These are phyloP conservation scores for Yamadazyma endophytica DNA, from an alignment of 805 yeast genomes.

Conservation along the genomic window DNA sequence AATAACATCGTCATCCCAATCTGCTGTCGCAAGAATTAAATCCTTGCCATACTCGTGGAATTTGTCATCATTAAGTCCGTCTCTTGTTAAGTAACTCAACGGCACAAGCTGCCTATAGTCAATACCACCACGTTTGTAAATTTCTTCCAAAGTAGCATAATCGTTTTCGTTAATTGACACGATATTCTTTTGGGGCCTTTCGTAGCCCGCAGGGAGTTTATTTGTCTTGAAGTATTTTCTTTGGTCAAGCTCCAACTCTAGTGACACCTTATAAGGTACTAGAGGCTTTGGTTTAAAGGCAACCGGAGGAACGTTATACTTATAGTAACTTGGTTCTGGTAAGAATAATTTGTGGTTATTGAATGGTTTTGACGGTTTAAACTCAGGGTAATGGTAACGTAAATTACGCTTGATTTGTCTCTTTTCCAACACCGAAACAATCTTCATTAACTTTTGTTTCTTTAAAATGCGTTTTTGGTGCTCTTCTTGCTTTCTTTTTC, in stretches of 20 bases:
- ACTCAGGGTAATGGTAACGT: constrained; percentile 58
- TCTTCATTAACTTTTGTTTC: constrained; percentile 21
- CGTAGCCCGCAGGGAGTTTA: constrained; percentile 4
- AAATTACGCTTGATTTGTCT: constrained; percentile 27
- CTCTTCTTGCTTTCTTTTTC: constrained; percentile 13
- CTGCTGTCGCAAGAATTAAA: constrained; percentile 63
- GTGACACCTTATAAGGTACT: constrained; percentile 53
- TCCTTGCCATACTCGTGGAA: constrained; percentile 48
- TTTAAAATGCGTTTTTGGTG: constrained; percentile 21
- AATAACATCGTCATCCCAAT: constrained; percentile 71
- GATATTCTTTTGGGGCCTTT: constrained; percentile 5
- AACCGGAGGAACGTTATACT: constrained; percentile 49
- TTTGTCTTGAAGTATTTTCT: constrained; percentile 45
- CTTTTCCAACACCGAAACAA: constrained; percentile 27
- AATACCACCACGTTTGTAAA: constrained; percentile 16
- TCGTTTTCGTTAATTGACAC: constrained; percentile 27
- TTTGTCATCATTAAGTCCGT: constrained; percentile 31
- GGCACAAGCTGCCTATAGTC: constrained; percentile 16
- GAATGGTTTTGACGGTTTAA: constrained; percentile 49
- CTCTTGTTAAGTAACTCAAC: constrained; percentile 29
- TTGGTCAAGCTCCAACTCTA: constrained; percentile 65
- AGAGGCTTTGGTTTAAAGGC: constrained; percentile 38
- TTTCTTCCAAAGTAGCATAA: constrained; percentile 24
- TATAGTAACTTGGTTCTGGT: constrained; percentile 54
- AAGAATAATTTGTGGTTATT: constrained; percentile 64